Evolutionary conservation across 768 basidiomycete genomes (phyloP).

Genomic region (Artomyces pyxidatus): DNA sequence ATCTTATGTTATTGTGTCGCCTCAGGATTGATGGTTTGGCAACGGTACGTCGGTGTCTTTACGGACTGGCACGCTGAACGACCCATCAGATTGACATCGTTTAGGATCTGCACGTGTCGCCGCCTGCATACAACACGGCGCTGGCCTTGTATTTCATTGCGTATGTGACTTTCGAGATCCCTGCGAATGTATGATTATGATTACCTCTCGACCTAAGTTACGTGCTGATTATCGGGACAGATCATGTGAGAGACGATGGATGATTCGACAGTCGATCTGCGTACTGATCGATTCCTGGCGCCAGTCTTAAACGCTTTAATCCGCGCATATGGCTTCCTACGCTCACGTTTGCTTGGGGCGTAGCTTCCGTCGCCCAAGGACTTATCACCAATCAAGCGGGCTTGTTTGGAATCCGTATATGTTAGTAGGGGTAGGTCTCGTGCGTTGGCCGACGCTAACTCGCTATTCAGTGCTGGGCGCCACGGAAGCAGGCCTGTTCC

Average conservation of each 20-base stretch:
- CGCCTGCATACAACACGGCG: conserved; percentile 47
- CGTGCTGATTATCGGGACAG: no score
- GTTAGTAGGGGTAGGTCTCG: no score
- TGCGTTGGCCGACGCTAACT: no score
- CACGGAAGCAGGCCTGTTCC: conserved; percentile 43
- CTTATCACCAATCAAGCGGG: conserved; percentile 45
- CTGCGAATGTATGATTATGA: conserved; percentile 49
- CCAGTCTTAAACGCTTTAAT: conserved; percentile 46
- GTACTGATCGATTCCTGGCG: no score
- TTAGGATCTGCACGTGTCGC: conserved; percentile 43
- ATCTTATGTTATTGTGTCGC: background rate
- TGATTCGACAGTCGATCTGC: no score
- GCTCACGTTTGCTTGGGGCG: conserved; percentile 50
- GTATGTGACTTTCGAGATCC: conserved; percentile 52
- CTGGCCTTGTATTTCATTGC: conserved; percentile 54
- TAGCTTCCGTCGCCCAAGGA: conserved; percentile 46
- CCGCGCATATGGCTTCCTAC: conserved; percentile 55
- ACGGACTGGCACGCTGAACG: no score
- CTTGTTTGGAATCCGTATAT: conserved; percentile 47
- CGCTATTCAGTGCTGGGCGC: conserved; percentile 47
- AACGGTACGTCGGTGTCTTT: background rate
- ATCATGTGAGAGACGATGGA: no score
- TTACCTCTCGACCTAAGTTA: no score
- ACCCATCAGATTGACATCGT: no score
- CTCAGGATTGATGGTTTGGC: conserved; percentile 44